These are phyloP conservation scores for Mucor piriformis DNA, from an alignment of 371 early-diverging fungal genomes.

Conservation along the genomic window DNA sequence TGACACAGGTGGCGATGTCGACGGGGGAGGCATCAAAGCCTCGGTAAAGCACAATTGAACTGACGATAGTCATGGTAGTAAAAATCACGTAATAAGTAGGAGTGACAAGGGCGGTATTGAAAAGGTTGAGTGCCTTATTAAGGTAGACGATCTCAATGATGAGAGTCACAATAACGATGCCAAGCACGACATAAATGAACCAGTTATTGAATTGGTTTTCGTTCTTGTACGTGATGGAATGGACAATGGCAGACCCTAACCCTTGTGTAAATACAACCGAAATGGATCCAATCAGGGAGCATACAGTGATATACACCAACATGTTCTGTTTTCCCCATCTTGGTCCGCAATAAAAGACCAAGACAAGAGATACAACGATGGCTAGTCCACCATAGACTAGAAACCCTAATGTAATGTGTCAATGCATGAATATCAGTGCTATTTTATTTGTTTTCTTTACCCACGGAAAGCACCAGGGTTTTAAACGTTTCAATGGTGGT, in stretches of 20 bases:
- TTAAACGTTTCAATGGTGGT: constrained; percentile 83
- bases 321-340: constrained; percentile 84
- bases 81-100: constrained; percentile 95
- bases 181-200: constrained; percentile 84
- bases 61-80: constrained; percentile 90
- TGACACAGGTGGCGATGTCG: constrained; percentile 82
- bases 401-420: constrained; percentile 60
- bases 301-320: constrained; percentile 86
- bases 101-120: constrained; percentile 90
- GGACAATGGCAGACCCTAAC: constrained; percentile 87
- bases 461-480: constrained; percentile 72
- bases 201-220: constrained; percentile 87
- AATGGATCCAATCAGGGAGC: constrained; percentile 89
- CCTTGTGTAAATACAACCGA: constrained; percentile 94
- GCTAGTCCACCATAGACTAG: constrained; percentile 78
- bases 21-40: constrained; percentile 82
- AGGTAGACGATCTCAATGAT: constrained; percentile 92
- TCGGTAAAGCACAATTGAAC: constrained; percentile 85
- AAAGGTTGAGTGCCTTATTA: constrained; percentile 94
- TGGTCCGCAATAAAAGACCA: constrained; percentile 84
- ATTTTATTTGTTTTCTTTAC: constrained; percentile 29
- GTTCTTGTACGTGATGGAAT: constrained; percentile 64
- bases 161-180: constrained; percentile 76
- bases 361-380: constrained; percentile 52
- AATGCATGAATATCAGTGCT: neutral